Evolutionary conservation across 108 stramenopile genomes (phyloP), one percentile per base, ranked within the genome.

Genomic region (Pseudonitzschia multistriata): DNA sequence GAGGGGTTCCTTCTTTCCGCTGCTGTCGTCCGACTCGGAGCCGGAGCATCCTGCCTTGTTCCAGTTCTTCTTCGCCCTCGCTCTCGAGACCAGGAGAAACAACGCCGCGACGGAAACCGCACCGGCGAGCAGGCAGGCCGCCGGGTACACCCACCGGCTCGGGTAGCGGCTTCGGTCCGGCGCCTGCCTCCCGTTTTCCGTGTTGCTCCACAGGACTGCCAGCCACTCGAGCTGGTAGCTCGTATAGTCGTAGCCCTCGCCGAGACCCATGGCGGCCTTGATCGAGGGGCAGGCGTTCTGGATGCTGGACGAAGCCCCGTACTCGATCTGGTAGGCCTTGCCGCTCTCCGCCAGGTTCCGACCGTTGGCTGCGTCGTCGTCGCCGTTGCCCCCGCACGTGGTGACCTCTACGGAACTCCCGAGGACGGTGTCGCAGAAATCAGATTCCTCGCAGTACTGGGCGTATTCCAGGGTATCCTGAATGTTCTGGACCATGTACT

Each of bases 401-500:
- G 34, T 36, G 2, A 39, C 21, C n/a, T 64, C 62, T 17, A 64
- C 62, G 0, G 62, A 64, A n/a, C 14, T 47, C 6, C 29, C 62
- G n/a, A 64, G 22, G 40, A 64, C 45, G 7, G 42, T 64, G 8
- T 64, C 40, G 34, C 62, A 64, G 21, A 64, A 64, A 7, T 64
- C 36, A 27, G 45, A 47, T 47, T 47, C 62, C 2, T 64, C 62
- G 24, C 62, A 64, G 24, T 64, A 22, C 28, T 64, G 62, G 2
- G 62, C 25, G 29, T 64, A 24, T 25, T 40, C 37, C n/a, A 64
- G 22, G 36, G 19, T 10, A n/a, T 47, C 13, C 27, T 64, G 27
- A 40, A 29, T 24, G 13, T 22, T 42, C 29, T 64, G 39, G 27
- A 45, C 27, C 62, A 64, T 64, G 62, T 64, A 64, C 14, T 13